Percentiles rank a stretch among this genome's conserved stretches.
These are phyloP conservation scores for Lasiosphaeria hispida DNA, from an alignment of 495 filamentous ascomycete species.

Conservation along the genomic window DNA sequence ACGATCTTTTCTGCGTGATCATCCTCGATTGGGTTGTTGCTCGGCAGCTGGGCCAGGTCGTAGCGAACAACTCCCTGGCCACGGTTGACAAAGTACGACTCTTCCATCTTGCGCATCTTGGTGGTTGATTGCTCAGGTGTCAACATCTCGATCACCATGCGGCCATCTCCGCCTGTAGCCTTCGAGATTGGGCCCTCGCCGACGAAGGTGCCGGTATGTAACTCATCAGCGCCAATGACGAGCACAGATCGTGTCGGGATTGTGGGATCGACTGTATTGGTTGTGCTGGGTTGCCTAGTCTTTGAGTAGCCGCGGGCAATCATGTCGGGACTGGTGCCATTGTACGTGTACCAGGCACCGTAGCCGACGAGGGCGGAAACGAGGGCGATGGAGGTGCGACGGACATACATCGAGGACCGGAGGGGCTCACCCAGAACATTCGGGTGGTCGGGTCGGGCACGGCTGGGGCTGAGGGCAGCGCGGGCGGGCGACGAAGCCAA, in stretches of 20 bases:
- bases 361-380: slow-evolving; percentile 50
- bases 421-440: slow-evolving; percentile 37
- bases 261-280: slow-evolving; percentile 19
- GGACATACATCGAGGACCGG: slow-evolving; percentile 50
- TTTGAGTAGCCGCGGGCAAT: slow-evolving; percentile 27
- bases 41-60: slow-evolving; percentile 90
- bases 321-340: slow-evolving; percentile 30
- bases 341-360: slow-evolving; percentile 50
- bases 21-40: slow-evolving; percentile 97
- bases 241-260: slow-evolving; percentile 53
- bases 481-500: slow-evolving; percentile 21
- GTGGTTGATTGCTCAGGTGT: slow-evolving; percentile 91
- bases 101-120: slow-evolving; percentile 83
- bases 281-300: slow-evolving; percentile 13
- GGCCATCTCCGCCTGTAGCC: slow-evolving; percentile 73
- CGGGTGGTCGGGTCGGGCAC: slow-evolving; percentile 20
- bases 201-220: slow-evolving; percentile 78
- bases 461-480: slow-evolving; percentile 12
- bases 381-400: slow-evolving; percentile 42
- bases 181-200: slow-evolving; percentile 83
- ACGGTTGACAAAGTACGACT: slow-evolving; percentile 86
- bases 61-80: slow-evolving; percentile 92
- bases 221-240: slow-evolving; percentile 76
- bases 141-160: slow-evolving; percentile 88
- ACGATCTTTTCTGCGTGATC: slow-evolving; percentile 97